phyloP scores from a whole-genome alignment of 805 yeast genomes.

The Saccharomycopsis olivae region DNA sequence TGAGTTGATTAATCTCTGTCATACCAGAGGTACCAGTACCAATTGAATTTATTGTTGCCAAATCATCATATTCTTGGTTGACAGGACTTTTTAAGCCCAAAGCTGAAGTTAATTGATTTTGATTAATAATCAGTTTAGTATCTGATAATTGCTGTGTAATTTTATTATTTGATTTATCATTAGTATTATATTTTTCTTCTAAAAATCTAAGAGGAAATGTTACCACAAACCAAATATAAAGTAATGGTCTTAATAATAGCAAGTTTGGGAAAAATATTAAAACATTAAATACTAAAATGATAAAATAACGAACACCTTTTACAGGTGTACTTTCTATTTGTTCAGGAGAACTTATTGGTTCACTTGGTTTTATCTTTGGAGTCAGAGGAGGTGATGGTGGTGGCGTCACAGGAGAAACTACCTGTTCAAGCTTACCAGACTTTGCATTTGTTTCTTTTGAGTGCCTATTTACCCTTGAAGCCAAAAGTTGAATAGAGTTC shows the following conservation, averaged over 20 bases:
- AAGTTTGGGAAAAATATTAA: conserved; percentile 39
- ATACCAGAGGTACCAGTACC: conserved; percentile 7
- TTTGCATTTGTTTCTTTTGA: too few relatives aligned
- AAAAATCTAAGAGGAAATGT: conserved; percentile 46
- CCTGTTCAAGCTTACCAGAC: too few relatives aligned
- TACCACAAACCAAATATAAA: conserved; percentile 37
- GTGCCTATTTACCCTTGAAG: too few relatives aligned
- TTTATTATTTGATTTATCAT: not conserved
- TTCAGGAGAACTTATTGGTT: not conserved
- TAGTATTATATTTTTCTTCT: conserved; percentile 20
- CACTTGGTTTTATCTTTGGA: too few relatives aligned
- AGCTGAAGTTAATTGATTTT: not conserved
- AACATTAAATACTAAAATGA: conserved; percentile 22
- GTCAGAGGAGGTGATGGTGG: too few relatives aligned
- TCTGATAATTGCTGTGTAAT: too few relatives aligned
- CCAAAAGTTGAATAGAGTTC: too few relatives aligned
- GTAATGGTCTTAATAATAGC: conserved; percentile 41
- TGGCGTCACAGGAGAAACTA: too few relatives aligned
- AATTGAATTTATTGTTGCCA: conserved; percentile 15
- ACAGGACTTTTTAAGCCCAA: not conserved
- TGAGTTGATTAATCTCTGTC: conserved; percentile 8
- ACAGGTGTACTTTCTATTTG: not conserved
- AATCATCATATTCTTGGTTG: conserved; percentile 20
- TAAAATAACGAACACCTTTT: conserved; percentile 15
- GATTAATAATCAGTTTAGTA: not conserved